Percentiles rank a stretch among this genome's conserved stretches.
Conservation (phyloP, 371 early-diverging fungal species). For the Haplosporangium sp. region DNA sequence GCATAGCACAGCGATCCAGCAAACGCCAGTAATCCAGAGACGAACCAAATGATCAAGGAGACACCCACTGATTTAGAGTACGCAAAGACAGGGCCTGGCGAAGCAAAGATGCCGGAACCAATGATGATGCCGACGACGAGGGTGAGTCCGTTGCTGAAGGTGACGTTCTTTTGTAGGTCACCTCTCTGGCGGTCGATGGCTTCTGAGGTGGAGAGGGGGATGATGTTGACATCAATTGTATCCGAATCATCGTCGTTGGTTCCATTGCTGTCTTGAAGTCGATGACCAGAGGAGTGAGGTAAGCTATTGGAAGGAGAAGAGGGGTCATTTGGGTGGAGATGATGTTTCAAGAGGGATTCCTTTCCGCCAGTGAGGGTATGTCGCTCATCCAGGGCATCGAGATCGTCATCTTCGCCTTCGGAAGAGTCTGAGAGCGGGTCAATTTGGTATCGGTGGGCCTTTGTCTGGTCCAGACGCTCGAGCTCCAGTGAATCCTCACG, state of each 20-base stretch:
- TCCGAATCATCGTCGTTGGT: slow-evolving; percentile 43
- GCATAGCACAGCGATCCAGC: slow-evolving; percentile 83
- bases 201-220: slow-evolving; percentile 65
- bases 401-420: slow-evolving; percentile 45
- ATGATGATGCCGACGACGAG: slow-evolving; percentile 86
- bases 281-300: too few species aligned
- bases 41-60: slow-evolving; percentile 81
- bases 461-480: slow-evolving; percentile 24
- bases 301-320: background rate
- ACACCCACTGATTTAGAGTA: slow-evolving; percentile 80
- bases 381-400: slow-evolving; percentile 23
- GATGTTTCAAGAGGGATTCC: slow-evolving; percentile 32
- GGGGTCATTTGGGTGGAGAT: slow-evolving; percentile 8
- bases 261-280: background rate
- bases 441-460: slow-evolving; percentile 44
- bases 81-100: slow-evolving; percentile 86
- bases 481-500: slow-evolving; percentile 53
- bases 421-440: slow-evolving; percentile 55
- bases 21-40: slow-evolving; percentile 80
- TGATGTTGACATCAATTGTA: slow-evolving; percentile 51
- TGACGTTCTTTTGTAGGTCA: slow-evolving; percentile 73
- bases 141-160: slow-evolving; percentile 75
- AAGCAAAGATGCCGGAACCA: slow-evolving; percentile 90
- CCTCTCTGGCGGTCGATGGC: slow-evolving; percentile 67
- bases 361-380: slow-evolving; percentile 40